These are phyloP conservation scores for Sistotremastrum suecicum DNA, from an alignment of 768 basidiomycete species.

Conservation along the genomic window DNA sequence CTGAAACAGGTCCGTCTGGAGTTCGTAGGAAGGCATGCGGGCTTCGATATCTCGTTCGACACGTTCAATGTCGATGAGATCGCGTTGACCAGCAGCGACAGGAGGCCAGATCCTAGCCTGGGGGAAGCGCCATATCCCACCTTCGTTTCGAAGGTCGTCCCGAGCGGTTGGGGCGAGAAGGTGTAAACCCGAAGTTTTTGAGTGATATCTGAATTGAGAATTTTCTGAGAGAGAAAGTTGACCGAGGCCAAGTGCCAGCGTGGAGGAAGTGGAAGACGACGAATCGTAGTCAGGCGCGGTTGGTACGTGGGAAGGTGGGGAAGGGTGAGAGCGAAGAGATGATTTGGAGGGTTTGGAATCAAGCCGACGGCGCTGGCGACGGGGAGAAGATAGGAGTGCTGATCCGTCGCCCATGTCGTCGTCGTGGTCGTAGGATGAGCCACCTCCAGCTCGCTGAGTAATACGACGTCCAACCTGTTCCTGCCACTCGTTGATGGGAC, in stretches of 20 bases:
- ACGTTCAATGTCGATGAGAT: constrained; percentile 27
- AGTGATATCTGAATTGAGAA: constrained; percentile 73
- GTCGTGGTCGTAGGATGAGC: constrained; percentile 11
- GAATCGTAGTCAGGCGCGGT: constrained; percentile 1
- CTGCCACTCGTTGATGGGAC: constrained; percentile 78
- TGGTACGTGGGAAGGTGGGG: not conserved
- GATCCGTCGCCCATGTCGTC: not conserved
- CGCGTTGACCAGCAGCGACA: constrained; percentile 6
- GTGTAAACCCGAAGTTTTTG: constrained; percentile 71
- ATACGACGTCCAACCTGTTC: constrained; percentile 32
- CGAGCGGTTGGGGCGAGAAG: constrained; percentile 51
- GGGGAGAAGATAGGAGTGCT: constrained; percentile 7
- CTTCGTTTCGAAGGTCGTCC: constrained; percentile 52
- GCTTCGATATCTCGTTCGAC: constrained; percentile 27
- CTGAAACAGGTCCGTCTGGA: constrained; percentile 57
- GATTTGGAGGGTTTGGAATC: constrained; percentile 15
- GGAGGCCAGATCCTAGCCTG: constrained; percentile 85
- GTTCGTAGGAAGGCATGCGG: constrained; percentile 38
- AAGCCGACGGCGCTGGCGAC: constrained; percentile 38
- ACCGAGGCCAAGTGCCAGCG: constrained; percentile 55
- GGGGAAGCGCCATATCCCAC: constrained; percentile 77
- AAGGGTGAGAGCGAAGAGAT: not conserved
- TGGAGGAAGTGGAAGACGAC: not conserved
- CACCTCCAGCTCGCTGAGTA: constrained; percentile 13
- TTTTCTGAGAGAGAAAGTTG: constrained; percentile 84